Conservation (phyloP, 169 alveolate species). For the Babesia gibsoni region DNA sequence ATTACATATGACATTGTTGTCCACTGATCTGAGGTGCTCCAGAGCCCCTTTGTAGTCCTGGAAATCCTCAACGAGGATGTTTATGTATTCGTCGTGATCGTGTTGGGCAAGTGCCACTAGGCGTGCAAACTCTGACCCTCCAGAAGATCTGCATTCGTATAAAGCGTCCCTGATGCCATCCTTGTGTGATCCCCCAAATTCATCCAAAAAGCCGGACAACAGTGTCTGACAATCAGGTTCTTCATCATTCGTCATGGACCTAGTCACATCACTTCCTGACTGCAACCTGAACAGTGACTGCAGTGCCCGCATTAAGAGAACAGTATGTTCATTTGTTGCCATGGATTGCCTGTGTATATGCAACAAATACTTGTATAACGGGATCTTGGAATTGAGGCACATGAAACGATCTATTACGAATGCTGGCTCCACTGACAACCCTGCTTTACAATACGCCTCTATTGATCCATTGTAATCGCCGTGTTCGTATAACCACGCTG, state of each 20-base stretch:
- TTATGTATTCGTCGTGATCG: conserved; percentile 47
- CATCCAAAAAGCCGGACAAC: conserved; percentile 12
- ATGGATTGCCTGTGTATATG: conserved; percentile 30
- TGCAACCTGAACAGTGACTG: conserved; percentile 24
- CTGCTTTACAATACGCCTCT: conserved; percentile 40
- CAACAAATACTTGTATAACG: conserved; percentile 46
- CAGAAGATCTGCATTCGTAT: conserved; percentile 40
- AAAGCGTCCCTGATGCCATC: conserved; percentile 49
- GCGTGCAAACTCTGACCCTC: conserved; percentile 55
- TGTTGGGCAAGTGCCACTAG: conserved; percentile 43
- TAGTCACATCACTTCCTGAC: neutral
- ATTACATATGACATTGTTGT: conserved; percentile 24
- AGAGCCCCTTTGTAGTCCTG: conserved; percentile 37
- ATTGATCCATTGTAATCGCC: conserved; percentile 43
- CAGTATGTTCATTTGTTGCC: conserved; percentile 37
- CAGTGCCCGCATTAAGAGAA: conserved; percentile 45
- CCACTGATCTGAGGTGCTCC: conserved; percentile 14
- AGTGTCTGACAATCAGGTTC: conserved; percentile 5
- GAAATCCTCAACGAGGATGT: conserved; percentile 58
- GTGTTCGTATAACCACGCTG: conserved; percentile 55
- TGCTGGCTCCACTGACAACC: conserved; percentile 51
- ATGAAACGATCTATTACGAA: conserved; percentile 49
- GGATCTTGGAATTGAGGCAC: conserved; percentile 26
- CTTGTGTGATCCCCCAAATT: conserved; percentile 49
- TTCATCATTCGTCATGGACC: neutral